Percentiles rank a stretch among this genome's conserved stretches.
These are phyloP conservation scores for Crithidia acanthocephali DNA, from an alignment of 208 protist genomes.

Conservation along the genomic window DNA sequence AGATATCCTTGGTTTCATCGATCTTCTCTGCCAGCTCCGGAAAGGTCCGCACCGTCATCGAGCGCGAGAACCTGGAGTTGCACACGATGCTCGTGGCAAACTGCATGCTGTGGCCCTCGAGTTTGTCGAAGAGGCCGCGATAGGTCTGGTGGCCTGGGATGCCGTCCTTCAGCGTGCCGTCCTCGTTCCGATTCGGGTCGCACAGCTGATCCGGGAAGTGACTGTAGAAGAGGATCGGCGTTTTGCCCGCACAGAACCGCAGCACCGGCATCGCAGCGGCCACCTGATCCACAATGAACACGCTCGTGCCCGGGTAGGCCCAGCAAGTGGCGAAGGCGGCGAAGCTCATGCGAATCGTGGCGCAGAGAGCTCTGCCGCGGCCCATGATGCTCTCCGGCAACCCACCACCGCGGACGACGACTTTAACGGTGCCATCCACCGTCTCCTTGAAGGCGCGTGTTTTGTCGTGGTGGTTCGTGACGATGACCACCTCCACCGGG, in stretches of 20 bases:
- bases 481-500: conserved; percentile 70
- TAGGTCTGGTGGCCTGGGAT: conserved; percentile 72
- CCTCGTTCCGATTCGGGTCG: conserved; percentile 70
- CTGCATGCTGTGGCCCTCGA: conserved; percentile 71
- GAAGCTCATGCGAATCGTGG: conserved; percentile 85
- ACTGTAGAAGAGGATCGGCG: conserved; percentile 97
- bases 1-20: conserved; percentile 49
- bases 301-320: conserved; percentile 53
- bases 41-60: conserved; percentile 60
- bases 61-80: conserved; percentile 84
- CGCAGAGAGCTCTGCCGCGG: conserved; percentile 84
- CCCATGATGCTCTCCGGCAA: conserved; percentile 89
- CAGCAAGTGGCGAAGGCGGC: conserved; percentile 64
- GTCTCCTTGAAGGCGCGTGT: conserved; percentile 96
- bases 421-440: conserved; percentile 85
- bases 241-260: conserved; percentile 42
- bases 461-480: conserved; percentile 95
- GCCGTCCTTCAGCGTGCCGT: conserved; percentile 33
- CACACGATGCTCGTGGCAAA: conserved; percentile 70
- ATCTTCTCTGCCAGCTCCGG: conserved; percentile 46
- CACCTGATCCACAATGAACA: conserved; percentile 95
- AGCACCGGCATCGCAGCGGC: conserved; percentile 91
- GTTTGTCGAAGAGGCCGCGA: conserved; percentile 85
- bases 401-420: conserved; percentile 85
- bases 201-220: conserved; percentile 98